Conservation (phyloP, 2,329 filamentous ascomycete genomes). For the Penicillium sp. region DNA sequence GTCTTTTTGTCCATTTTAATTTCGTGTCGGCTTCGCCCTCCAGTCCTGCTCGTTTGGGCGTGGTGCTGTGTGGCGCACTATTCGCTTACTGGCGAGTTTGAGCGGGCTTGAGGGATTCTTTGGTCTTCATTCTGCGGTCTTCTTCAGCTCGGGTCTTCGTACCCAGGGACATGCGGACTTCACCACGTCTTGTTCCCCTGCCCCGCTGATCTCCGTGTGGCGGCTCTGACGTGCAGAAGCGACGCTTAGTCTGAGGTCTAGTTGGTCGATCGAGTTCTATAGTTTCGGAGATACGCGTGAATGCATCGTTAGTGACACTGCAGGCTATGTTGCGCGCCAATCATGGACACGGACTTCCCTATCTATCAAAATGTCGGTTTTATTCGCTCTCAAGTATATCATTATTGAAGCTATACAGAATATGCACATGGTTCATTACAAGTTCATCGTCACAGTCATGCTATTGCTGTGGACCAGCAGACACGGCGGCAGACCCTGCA, state of each 20-base stretch:
- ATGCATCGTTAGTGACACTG: background rate
- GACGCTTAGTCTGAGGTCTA: background rate
- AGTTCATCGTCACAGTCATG: slow-evolving; percentile 71
- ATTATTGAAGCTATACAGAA: slow-evolving; percentile 5
- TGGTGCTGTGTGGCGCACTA: background rate
- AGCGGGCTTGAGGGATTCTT: background rate
- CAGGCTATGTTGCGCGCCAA: background rate
- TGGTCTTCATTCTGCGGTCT: background rate
- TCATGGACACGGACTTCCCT: no score
- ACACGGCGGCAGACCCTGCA: slow-evolving; percentile 70
- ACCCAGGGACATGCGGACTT: background rate
- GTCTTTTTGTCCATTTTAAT: background rate
- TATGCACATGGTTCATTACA: slow-evolving; percentile 26
- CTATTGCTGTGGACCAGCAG: slow-evolving; percentile 82
- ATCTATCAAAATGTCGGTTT: background rate
- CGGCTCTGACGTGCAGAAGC: slow-evolving; percentile 10
- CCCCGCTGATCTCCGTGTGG: slow-evolving; percentile 13
- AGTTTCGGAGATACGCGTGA: background rate
- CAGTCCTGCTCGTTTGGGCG: background rate
- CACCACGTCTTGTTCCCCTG: background rate
- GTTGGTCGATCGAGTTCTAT: background rate
- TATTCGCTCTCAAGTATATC: slow-evolving; percentile 2
- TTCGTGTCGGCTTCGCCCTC: background rate
- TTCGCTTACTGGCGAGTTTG: slow-evolving; percentile 1
- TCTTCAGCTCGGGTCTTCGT: background rate